phyloP scores from a whole-genome alignment of 139 green algal genomes.

The Chlorella sp. region DNA sequence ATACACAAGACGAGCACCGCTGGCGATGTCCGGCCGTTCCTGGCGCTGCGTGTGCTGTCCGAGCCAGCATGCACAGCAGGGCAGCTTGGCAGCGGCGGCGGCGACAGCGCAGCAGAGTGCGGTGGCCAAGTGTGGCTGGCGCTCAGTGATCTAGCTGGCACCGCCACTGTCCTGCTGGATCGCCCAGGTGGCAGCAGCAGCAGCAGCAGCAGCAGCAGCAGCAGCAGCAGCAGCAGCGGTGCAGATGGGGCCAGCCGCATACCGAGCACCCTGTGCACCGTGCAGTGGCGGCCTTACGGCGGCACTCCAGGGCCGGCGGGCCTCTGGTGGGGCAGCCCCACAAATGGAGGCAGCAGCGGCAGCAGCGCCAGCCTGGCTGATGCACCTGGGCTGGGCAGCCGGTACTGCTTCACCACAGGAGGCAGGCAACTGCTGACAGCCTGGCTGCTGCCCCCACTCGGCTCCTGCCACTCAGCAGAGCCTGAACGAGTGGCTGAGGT shows the following conservation, averaged over 20 bases:
- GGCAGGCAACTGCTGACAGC: background rate
- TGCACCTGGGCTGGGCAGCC: background rate
- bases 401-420: constrained; percentile 6
- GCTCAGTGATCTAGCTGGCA: background rate
- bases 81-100: background rate
- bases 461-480: background rate
- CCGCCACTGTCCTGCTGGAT: background rate
- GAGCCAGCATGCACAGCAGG: background rate
- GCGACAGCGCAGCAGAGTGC: background rate
- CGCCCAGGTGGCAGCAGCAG: background rate
- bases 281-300: background rate
- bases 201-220: background rate
- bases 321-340: constrained; percentile 23
- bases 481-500: background rate
- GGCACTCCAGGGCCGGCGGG: background rate
- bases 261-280: no score
- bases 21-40: no score
- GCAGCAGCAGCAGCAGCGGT: background rate
- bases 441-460: constrained; percentile 7
- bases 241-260: background rate
- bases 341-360: constrained; percentile 24
- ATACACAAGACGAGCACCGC: background rate
- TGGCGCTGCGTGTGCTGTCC: no score
- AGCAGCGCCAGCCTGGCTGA: background rate
- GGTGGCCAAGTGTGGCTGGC: constrained; percentile 5